Evolutionary conservation across 2,329 filamentous ascomycete genomes (phyloP).

Genomic region (Aspergillus japonicus): DNA sequence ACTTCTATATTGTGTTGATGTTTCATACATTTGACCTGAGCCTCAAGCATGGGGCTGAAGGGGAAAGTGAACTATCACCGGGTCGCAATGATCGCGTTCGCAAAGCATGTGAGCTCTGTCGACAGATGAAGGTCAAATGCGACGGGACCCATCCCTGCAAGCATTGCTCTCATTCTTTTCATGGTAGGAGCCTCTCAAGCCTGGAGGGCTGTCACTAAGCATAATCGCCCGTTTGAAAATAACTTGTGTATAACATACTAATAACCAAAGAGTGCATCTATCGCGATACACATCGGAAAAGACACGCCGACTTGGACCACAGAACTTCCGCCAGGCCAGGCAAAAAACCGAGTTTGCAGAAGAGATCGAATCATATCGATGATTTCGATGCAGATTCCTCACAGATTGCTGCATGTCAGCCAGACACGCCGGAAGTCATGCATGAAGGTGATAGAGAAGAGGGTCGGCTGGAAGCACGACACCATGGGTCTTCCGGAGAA

Average conservation of each 20-base stretch:
- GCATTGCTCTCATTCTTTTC: conserved; percentile 7
- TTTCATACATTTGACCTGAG: background rate
- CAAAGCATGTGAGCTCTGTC: conserved; percentile 9
- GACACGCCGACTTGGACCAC: conserved; percentile 3
- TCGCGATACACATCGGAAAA: conserved; percentile 6
- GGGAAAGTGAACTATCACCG: background rate
- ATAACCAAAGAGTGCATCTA: conserved; percentile 9
- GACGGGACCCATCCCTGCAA: conserved; percentile 3
- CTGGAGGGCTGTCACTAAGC: background rate
- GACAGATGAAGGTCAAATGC: conserved; percentile 15
- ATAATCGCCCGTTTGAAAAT: background rate
- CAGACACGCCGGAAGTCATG: no score
- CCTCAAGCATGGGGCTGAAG: background rate
- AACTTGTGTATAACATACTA: background rate
- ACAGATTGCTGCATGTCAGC: background rate
- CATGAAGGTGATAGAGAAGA: background rate
- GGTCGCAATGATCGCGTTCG: conserved; percentile 1
- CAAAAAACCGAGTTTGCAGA: background rate
- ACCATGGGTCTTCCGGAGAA: conserved; percentile 3
- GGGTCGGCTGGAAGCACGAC: conserved; percentile 4
- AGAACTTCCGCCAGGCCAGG: background rate
- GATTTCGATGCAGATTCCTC: background rate
- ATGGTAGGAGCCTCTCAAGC: background rate
- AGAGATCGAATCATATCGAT: background rate
- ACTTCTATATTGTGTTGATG: background rate